Evolutionary conservation across 495 filamentous ascomycete genomes (phyloP).

Genomic region (Penicillium soppii): DNA sequence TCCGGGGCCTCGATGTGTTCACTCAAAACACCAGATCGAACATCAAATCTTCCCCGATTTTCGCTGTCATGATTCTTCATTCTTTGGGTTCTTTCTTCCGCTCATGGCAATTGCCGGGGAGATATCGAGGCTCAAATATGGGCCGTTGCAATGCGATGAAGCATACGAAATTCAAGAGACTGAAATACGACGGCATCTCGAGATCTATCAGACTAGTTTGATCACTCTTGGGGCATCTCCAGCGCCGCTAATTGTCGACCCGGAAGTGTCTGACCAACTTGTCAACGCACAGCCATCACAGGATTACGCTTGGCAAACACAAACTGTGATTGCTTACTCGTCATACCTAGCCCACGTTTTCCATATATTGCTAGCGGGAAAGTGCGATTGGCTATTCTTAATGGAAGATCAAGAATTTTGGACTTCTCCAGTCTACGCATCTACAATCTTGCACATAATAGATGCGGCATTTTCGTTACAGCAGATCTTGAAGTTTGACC

Average conservation of each 20-base stretch:
- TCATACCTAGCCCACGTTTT: conserved; percentile 83
- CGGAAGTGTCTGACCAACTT: conserved; percentile 28
- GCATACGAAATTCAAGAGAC: conserved; percentile 78
- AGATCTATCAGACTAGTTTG: conserved; percentile 77
- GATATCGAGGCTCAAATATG: conserved; percentile 87
- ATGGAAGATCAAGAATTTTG: conserved; percentile 86
- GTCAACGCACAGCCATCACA: conserved; percentile 46
- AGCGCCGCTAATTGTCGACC: conserved; percentile 16
- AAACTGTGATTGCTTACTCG: conserved; percentile 85
- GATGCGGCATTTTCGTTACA: conserved; percentile 77
- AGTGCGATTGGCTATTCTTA: conserved; percentile 83
- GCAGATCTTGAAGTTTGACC: conserved; percentile 81
- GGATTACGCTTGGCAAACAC: conserved; percentile 66
- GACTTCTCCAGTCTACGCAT: conserved; percentile 80
- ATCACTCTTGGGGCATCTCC: conserved; percentile 67
- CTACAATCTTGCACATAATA: conserved; percentile 75
- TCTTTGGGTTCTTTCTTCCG: conserved; percentile 90
- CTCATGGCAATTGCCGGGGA: conserved; percentile 96
- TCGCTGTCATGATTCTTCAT: conserved; percentile 82
- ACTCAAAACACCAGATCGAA: conserved; percentile 46
- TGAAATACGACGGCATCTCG: conserved; percentile 76
- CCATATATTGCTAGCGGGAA: conserved; percentile 78
- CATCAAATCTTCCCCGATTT: conserved; percentile 71
- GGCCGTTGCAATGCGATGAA: conserved; percentile 67
- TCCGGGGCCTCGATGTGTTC: conserved; percentile 48